Base-by-base conservation (phyloP, 306 rosid species). In the Ammopiptanthus mongolicus region DNA sequence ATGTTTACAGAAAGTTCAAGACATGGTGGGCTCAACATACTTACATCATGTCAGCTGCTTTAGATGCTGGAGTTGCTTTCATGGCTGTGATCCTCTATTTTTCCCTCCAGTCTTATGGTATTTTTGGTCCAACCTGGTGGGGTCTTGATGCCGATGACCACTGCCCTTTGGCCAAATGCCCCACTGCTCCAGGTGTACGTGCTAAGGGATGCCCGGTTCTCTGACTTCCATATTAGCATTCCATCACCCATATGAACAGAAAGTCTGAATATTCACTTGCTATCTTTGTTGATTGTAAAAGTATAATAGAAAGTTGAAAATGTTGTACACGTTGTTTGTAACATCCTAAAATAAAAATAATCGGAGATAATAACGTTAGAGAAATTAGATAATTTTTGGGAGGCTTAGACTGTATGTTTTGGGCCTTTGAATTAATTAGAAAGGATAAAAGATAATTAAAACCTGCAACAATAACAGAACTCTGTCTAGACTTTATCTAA, bases 41-140 rank as follows among this genome's bases (percentile, higher is more conserved):
- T 39, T 87, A 86, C 37, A 78, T 90, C 14, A 48, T 87, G 0
- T 86, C 96, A 0, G 90, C 87, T 36, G 96, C 77, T 10, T 73
- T 90, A 5, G 90, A 86, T 56, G 90, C 90, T 33, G 87, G 92
- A 2, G 78, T 86, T 29, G 89, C 92, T 25, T 85, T 86, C 14
- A 63, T 65, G 62, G 88, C 72, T 1, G 65, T 82, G 6, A 34
- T 87, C 1, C 37, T 87, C 3, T 86, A 75, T 59, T 85, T 89
- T 15, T 3, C 87, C 0, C 83, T 89, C n/a, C 89, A 87, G 56
- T 3, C 53, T 1, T 69, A 67, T 18, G 70, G 85, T 1, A 56
- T 83, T 0, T 21, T 41, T 1, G 92, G 91, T 5, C 88, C 90
- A 0, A 0, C 3, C 0, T 88, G 97, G 93, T 91, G 97, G 94